Evolutionary conservation across 768 basidiomycete genomes (phyloP).

Genomic region (Psilocybe cyanescens): DNA sequence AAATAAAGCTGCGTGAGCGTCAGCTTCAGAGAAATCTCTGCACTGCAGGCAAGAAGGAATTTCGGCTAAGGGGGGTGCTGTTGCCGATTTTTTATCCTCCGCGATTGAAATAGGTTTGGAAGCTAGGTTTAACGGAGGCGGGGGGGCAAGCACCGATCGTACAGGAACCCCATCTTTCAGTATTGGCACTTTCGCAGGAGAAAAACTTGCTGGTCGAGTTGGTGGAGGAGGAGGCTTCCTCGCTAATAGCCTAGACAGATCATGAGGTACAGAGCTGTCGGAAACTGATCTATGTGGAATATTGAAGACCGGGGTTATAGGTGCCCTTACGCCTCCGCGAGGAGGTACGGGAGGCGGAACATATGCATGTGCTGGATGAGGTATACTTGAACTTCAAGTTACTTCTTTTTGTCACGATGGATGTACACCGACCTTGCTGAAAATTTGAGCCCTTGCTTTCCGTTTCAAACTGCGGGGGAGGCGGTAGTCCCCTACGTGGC

Average conservation of each 20-base stretch:
- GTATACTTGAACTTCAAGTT: conserved; percentile 5
- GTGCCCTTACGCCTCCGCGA: background rate
- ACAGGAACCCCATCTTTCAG: background rate
- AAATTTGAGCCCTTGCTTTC: background rate
- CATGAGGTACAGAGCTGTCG: background rate
- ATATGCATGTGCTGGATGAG: conserved; percentile 4
- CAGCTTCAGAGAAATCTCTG: conserved; percentile 44
- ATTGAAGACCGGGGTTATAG: background rate
- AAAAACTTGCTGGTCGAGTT: conserved; percentile 9
- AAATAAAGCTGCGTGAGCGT: conserved; percentile 46
- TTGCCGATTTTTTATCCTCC: background rate
- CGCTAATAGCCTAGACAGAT: conserved; percentile 30
- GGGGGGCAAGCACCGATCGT: background rate
- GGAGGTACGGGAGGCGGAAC: conserved; percentile 1
- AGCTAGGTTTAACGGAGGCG: conserved; percentile 20
- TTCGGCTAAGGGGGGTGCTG: background rate
- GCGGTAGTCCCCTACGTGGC: background rate
- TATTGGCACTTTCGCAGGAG: background rate
- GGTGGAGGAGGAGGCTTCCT: conserved; percentile 39
- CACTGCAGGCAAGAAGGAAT: conserved; percentile 42
- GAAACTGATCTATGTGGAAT: background rate
- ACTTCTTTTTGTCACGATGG: conserved; percentile 12
- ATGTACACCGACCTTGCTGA: background rate
- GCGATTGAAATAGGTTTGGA: conserved; percentile 14
- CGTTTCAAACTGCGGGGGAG: background rate